Evolutionary conservation across 2,329 filamentous ascomycete genomes (phyloP).

Genomic region (Botrytis tulipae): DNA sequence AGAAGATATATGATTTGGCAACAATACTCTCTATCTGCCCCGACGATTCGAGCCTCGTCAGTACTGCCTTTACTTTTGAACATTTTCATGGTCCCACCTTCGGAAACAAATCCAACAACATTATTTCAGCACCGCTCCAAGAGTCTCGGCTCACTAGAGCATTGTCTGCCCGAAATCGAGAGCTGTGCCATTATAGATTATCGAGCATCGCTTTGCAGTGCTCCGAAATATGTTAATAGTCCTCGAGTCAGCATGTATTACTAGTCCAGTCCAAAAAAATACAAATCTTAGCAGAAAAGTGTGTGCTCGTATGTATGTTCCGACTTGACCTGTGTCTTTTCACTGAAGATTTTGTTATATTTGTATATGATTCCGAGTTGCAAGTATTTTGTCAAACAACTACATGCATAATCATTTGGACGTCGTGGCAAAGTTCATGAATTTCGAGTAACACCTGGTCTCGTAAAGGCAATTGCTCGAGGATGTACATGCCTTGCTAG

Average conservation of each 20-base stretch:
- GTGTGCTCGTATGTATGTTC: background rate
- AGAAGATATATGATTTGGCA: background rate
- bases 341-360: background rate
- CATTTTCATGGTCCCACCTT: background rate
- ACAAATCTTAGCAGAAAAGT: background rate
- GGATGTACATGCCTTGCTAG: conserved; percentile 20
- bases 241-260: background rate
- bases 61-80: background rate
- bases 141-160: background rate
- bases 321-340: background rate
- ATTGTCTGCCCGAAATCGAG: background rate
- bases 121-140: background rate
- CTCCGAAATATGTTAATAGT: background rate
- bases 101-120: background rate
- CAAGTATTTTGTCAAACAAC: background rate
- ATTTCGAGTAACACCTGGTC: conserved; percentile 18
- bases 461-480: conserved; percentile 17
- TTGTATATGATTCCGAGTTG: background rate
- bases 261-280: background rate
- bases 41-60: background rate
- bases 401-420: background rate
- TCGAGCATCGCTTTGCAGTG: background rate
- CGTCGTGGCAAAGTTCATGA: conserved; percentile 16
- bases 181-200: background rate
- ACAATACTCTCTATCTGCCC: background rate